These are phyloP conservation scores for Citrullus amarus DNA, from an alignment of 306 rosid species.

Conservation along the genomic window DNA sequence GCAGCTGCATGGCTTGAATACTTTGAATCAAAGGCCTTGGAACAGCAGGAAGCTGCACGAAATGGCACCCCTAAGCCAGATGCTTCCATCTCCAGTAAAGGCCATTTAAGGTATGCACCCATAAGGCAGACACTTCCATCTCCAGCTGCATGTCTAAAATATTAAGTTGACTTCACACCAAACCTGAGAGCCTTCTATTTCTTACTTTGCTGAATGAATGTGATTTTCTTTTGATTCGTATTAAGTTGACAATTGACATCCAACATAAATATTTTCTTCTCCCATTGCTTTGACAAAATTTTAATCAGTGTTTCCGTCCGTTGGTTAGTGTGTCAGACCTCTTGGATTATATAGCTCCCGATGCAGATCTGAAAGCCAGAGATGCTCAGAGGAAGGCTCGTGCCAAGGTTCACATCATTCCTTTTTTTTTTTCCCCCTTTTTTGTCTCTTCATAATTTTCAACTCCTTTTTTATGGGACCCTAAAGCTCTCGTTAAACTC, in stretches of 20 bases:
- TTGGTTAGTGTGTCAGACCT: constrained; percentile 87
- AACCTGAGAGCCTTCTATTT: too few species aligned
- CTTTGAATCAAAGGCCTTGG: constrained; percentile 96
- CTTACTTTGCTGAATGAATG: too few species aligned
- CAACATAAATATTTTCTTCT: not conserved
- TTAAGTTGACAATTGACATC: not conserved
- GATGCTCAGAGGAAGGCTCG: constrained; percentile 92
- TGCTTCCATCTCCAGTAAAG: constrained; percentile 98
- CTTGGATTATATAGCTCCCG: constrained; percentile 91
- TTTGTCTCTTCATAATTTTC: not conserved
- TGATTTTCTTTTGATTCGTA: not conserved
- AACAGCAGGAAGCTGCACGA: constrained; percentile 98
- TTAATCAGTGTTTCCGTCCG: not conserved
- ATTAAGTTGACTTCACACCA: too few species aligned
- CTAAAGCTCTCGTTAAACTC: not conserved
- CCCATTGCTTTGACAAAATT: not conserved
- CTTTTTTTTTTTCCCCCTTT: too few species aligned
- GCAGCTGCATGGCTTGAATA: constrained; percentile 99
- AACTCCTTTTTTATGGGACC: not conserved
- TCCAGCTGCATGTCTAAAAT: too few species aligned
- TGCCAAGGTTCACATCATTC: constrained; percentile 52
- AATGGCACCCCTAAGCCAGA: constrained; percentile 98
- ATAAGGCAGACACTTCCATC: too few species aligned
- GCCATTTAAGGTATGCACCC: constrained; percentile 67
- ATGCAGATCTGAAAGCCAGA: constrained; percentile 79